Evolutionary conservation across 371 early-diverging fungal species (phyloP), one percentile per base, ranked within the genome.

Genomic region (Mucor ambiguus): DNA sequence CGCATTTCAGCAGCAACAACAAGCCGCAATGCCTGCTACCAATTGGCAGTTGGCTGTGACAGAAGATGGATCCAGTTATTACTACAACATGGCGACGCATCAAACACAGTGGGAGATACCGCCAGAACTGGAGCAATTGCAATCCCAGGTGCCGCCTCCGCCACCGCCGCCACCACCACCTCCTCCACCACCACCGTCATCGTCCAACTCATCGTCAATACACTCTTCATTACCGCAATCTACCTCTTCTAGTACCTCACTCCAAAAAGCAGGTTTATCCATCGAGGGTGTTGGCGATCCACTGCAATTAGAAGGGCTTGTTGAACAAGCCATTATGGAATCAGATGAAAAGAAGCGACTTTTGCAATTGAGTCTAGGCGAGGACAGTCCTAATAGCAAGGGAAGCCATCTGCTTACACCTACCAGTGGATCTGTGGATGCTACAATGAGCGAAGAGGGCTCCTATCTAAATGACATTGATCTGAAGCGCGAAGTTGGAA

Each of bases 61-160:
- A 32, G 74, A 72, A 32, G 67, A 79, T 49, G 80, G 80, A 0
- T 61, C 57, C 3, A 60, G 70, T 1, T 83, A 83, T 60, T 83
- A 83, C 29, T 83, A 81, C 48, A 76, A 81, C 56, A 37, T 54
- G 18, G 6, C 77, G 1, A 81, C 84, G 12, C 60, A 71, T 1
- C 72, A 81, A 63, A 73, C 81, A 12, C 84, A 83, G 57, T 83
- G 84, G 84, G 66, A 74, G 16, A 56, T 76, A 9, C 83, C 83
- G 2, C 63, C 71, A 72, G 61, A 77, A 32, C 28, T 46, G 35
- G 26, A 32, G 3, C 41, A 49, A n/a, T 52, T 58, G 11, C 41
- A 32, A 37, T 48, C 24, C 3, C 52, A 33, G 2, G 48, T n/a
- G 1, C 58, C 64, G 14, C 64, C 58, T 1, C 64, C 64, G 0